A percentile compares a stretch with the other conserved stretches of the same genome.
phyloP scores from a whole-genome alignment of 1,284 basidiomycete species.

The Cryptococcus sp. region DNA sequence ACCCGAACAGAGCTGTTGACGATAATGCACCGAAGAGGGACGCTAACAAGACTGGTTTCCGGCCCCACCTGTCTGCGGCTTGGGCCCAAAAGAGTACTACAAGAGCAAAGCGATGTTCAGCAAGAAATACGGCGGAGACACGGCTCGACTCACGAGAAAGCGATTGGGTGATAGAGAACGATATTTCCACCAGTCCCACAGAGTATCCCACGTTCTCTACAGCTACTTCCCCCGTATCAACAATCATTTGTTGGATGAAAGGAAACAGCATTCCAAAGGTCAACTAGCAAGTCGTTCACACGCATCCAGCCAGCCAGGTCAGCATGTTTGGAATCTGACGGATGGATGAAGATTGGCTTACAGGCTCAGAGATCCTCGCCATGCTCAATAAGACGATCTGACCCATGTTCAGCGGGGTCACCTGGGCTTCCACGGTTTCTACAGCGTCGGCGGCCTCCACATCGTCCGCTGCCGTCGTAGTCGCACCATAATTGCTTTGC shows the following conservation, averaged over 20 bases:
- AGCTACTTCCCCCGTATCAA: slow-evolving; percentile 27
- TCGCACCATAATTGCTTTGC: background rate
- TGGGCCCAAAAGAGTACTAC: slow-evolving; percentile 29
- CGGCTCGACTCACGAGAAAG: slow-evolving; percentile 18
- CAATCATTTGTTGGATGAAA: slow-evolving; percentile 31
- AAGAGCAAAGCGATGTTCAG: background rate
- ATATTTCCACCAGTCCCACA: slow-evolving; percentile 26
- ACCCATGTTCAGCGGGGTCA: slow-evolving; percentile 21
- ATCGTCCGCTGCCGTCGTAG: background rate
- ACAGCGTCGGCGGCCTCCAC: background rate
- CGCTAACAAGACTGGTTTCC: slow-evolving; percentile 27
- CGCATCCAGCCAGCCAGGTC: too few species aligned
- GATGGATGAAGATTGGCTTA: slow-evolving; percentile 7
- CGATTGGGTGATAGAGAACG: slow-evolving; percentile 27
- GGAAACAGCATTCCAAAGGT: slow-evolving; percentile 30
- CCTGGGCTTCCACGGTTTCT: slow-evolving; percentile 2
- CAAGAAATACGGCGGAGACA: background rate
- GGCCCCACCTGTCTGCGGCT: slow-evolving; percentile 27
- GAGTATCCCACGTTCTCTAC: slow-evolving; percentile 30
- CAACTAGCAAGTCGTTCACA: slow-evolving; percentile 10
- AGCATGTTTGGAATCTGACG: too few species aligned
- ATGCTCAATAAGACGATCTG: slow-evolving; percentile 27
- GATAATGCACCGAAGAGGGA: slow-evolving; percentile 25
- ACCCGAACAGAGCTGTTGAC: slow-evolving; percentile 22
- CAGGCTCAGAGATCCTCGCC: slow-evolving; percentile 26